Evolutionary conservation across 257 asterid genomes (phyloP), one percentile per base, ranked within the genome.

Genomic region (Penstemon davidsonii): DNA sequence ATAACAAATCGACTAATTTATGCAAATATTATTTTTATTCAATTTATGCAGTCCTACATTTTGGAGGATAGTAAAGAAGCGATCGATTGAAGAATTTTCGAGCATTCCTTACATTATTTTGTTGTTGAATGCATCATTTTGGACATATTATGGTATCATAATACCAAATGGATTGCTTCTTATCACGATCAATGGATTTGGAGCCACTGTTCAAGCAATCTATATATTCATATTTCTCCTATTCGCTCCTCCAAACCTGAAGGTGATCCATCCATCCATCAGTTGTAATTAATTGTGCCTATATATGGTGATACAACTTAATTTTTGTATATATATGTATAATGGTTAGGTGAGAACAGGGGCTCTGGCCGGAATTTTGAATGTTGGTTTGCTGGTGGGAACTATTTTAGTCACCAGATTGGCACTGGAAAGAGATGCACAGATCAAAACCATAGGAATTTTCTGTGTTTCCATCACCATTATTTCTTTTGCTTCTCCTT

Each of bases 101-200:
- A 75, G 83, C 64, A 55, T 78, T 65, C 86, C 86, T 0, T 81
- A 81, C 69, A 75, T 81, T 19, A 63, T 71, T 51, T 42, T 77
- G 51, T 47, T 81, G 44, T 75, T 81, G 3, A 72, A 64, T 46
- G 63, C 73, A 44, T 72, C 77, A 3, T 56, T 81, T 3, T 81
- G 86, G 83, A 74, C 83, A 60, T 81, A 75, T 13, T 81, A 81
- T 61, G 86, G 83, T 1, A 3, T 78, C 45, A 55, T 69, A 4
- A 71, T 61, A 47, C 77, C 81, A 5, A 79, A 69, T 0, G 81
- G 74, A 37, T 13, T 60, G 7, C 80, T 77, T 13, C 81, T 81
- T 13, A 73, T 68, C 64, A 75, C 83, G n/a, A 55, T 66, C 62
- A 81, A 81, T 58, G 81, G 79, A 4, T 72, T 78, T 70, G 83